phyloP scores from a whole-genome alignment of 306 rosid species.

The Quercus cerris region DNA sequence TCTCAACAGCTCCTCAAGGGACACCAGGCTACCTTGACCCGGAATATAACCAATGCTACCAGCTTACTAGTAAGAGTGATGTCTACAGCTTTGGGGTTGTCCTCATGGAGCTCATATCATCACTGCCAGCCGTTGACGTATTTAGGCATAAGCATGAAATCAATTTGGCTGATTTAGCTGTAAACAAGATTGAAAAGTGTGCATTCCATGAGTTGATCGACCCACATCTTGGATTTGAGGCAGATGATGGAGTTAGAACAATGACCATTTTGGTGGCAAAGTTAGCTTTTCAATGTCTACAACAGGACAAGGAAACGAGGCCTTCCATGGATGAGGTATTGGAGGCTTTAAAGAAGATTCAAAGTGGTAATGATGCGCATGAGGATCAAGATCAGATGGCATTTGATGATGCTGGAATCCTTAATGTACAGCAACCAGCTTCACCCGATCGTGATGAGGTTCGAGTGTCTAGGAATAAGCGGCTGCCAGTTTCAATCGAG shows the following conservation, averaged over 20 bases:
- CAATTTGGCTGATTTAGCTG: background rate
- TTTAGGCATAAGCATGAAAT: no score
- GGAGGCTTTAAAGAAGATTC: conserved; percentile 40
- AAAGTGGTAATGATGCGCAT: conserved; percentile 17
- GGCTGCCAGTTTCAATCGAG: conserved; percentile 33
- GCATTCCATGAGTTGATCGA: conserved; percentile 47
- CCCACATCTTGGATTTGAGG: conserved; percentile 51
- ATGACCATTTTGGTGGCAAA: conserved; percentile 53
- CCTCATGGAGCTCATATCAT: no score
- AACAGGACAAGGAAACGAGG: conserved; percentile 58
- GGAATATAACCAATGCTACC: no score
- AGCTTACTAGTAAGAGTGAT: no score
- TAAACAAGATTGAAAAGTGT: no score
- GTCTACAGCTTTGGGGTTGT: no score
- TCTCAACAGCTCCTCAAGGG: conserved; percentile 81
- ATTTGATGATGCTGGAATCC: conserved; percentile 1
- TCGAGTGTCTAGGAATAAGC: conserved; percentile 18
- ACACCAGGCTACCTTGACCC: conserved; percentile 52
- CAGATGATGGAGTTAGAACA: conserved; percentile 38
- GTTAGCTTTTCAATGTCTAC: conserved; percentile 68
- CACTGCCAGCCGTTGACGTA: no score
- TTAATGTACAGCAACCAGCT: conserved; percentile 20
- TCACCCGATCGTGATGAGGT: conserved; percentile 45
- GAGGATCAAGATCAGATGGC: conserved; percentile 16
- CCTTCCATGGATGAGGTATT: conserved; percentile 67